Conservation (phyloP, 2,329 filamentous ascomycete species). For the Pseudocercospora pini-densiflorae region DNA sequence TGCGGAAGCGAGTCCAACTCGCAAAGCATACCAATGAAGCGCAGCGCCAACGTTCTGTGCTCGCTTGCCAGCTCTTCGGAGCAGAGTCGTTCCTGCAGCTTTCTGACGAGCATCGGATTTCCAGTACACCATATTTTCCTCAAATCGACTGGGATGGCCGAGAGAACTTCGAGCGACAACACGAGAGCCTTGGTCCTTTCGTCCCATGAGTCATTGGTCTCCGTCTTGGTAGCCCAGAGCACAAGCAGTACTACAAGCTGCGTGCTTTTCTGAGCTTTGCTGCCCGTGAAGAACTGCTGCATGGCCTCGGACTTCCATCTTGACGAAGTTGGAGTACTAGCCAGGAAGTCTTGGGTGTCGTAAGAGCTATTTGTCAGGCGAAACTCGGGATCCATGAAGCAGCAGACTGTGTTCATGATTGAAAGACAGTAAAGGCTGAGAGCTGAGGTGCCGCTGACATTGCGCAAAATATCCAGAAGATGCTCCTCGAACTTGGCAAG, state of each 20-base stretch:
- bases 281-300: slow-evolving; percentile 40
- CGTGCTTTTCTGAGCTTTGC: slow-evolving; percentile 41
- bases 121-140: slow-evolving; percentile 38
- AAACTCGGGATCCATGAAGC: slow-evolving; percentile 29
- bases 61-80: slow-evolving; percentile 25
- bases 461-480: slow-evolving; percentile 40
- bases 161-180: slow-evolving; percentile 37
- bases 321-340: slow-evolving; percentile 33
- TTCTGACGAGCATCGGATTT: slow-evolving; percentile 38
- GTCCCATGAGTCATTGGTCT: slow-evolving; percentile 23
- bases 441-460: slow-evolving; percentile 32
- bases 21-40: slow-evolving; percentile 33
- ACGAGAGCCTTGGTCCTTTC: slow-evolving; percentile 33
- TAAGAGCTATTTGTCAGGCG: slow-evolving; percentile 32
- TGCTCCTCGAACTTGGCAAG: slow-evolving; percentile 38
- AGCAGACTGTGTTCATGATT: slow-evolving; percentile 40
- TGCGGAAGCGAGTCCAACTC: slow-evolving; percentile 33
- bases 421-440: slow-evolving; percentile 43
- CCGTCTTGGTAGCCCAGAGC: slow-evolving; percentile 36
- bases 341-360: slow-evolving; percentile 38
- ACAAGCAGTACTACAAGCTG: slow-evolving; percentile 41
- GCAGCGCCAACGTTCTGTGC: slow-evolving; percentile 34
- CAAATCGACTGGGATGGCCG: slow-evolving; percentile 34
- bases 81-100: slow-evolving; percentile 41
- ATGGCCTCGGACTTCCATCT: slow-evolving; percentile 38